Conservation (phyloP, 345 rosid genomes). For the Moringa oleifera region DNA sequence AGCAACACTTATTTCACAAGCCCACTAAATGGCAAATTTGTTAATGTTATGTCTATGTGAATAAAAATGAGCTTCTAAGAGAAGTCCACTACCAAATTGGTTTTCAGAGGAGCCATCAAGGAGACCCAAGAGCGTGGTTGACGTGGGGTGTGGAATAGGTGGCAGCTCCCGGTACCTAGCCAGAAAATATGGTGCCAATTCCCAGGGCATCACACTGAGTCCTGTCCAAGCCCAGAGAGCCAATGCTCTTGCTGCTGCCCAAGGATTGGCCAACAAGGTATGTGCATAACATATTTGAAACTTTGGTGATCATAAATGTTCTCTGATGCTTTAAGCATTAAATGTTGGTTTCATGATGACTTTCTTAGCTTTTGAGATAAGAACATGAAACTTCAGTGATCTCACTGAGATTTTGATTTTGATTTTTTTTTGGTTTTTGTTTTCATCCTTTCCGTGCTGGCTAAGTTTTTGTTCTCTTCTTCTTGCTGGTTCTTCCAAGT, state of each 20-base stretch:
- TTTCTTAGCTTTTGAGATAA: too few species aligned
- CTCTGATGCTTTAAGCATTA: too few species aligned
- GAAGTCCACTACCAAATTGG: not conserved
- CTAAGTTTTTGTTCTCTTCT: too few species aligned
- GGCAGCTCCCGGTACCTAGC: slow-evolving; percentile 90
- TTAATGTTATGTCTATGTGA: too few species aligned
- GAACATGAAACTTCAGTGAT: too few species aligned
- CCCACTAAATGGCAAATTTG: too few species aligned
- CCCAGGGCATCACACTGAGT: slow-evolving; percentile 74
- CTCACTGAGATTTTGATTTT: too few species aligned
- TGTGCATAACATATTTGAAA: not conserved
- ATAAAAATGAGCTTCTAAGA: not conserved
- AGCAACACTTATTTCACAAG: too few species aligned
- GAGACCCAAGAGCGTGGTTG: slow-evolving; percentile 60
- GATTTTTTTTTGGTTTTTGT: too few species aligned
- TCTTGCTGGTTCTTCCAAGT: too few species aligned
- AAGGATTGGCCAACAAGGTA: slow-evolving; percentile 59
- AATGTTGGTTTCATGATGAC: too few species aligned
- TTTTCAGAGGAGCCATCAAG: slow-evolving; percentile 29
- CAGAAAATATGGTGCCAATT: slow-evolving; percentile 58
- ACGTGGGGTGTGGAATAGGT: slow-evolving; percentile 96
- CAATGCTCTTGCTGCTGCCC: slow-evolving; percentile 59
- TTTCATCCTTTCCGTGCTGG: too few species aligned
- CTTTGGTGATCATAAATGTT: not conserved
- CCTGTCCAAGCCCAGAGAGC: slow-evolving; percentile 83